Base-by-base conservation (phyloP, 768 basidiomycete genomes). In the Hygrophorus pudorinus region DNA sequence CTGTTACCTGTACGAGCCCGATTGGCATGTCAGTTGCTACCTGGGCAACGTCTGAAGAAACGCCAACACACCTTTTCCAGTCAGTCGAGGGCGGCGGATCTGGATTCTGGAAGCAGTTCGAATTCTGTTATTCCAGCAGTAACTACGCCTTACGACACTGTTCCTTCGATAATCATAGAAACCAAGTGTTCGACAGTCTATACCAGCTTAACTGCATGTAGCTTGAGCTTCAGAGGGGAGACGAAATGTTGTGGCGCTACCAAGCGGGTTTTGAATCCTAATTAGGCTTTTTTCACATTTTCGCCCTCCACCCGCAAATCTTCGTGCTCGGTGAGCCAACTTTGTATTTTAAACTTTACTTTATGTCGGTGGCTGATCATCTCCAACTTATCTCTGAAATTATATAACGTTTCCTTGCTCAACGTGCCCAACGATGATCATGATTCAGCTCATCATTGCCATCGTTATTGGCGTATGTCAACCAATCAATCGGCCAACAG, bases 291-390 rank as follows among this genome's bases (percentile, higher is more conserved):
- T 27, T 37, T 37, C 28, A 6, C 42, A 65, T 65, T 70, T 70
- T 50, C 46, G 38, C 30, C 40, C 50, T 71, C 72, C 69, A 69
- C 74, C 71, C 76, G 72, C 74, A 73, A 75, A 68, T 72, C 65
- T 59, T 70, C 67, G 67, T 70, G 64, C 65, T 74, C 75, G 76
- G 78, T 79, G 69, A 76, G 79, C 71, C 76, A 79, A 81, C 76
- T 76, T 77, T 78, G 67, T 75, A 70, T 66, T 60, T 24, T 65
- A 66, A 78, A 76, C 75, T 76, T 71, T 77, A 79, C 72, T 74
- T 68, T 65, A 30, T 62, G 54, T 58, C 59, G 48, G 56, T 61
- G 55, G 56, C 63, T 67, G 56, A 68, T 59, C 56, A 59, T 62
- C 57, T 59, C 53, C 44, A 33, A 3, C 49, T 53, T 57, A 53